Evolutionary conservation across 331 rosid species (phyloP).

Genomic region (Pyrus hybrid): DNA sequence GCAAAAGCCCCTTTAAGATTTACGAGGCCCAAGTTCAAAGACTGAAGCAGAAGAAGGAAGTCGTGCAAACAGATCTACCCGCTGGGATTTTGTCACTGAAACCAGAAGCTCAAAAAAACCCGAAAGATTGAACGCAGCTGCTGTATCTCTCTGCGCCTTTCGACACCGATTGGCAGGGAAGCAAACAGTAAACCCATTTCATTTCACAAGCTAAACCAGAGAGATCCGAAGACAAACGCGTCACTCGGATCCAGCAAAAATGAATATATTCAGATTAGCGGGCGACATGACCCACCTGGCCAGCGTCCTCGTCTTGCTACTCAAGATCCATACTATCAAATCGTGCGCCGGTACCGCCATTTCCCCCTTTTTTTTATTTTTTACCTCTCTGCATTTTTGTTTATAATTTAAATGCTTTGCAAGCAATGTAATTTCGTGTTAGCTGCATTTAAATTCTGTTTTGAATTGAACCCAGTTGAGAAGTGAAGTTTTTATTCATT

Average conservation of each 20-base stretch:
- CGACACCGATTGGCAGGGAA: background rate
- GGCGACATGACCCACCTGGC: conserved; percentile 43
- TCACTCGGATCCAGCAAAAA: conserved; percentile 11
- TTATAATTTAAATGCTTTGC: background rate
- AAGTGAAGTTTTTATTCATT: background rate
- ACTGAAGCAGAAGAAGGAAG: background rate
- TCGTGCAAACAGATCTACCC: background rate
- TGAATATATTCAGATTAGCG: conserved; percentile 35
- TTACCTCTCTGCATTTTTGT: background rate
- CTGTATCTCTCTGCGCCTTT: background rate
- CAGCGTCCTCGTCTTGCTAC: conserved; percentile 43
- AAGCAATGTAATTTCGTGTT: background rate
- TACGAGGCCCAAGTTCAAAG: background rate
- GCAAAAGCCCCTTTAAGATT: background rate
- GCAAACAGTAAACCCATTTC: background rate
- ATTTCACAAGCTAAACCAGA: background rate
- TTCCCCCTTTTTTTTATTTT: too few relatives aligned
- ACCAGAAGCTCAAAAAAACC: background rate
- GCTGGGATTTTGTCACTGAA: background rate
- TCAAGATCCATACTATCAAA: conserved; percentile 44
- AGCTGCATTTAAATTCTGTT: background rate
- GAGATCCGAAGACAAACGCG: background rate
- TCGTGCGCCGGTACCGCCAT: conserved; percentile 32
- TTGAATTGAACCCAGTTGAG: background rate
- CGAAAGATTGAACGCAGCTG: background rate